phyloP scores from a whole-genome alignment of 441 rosid genomes.

The Mallotus repandus region DNA sequence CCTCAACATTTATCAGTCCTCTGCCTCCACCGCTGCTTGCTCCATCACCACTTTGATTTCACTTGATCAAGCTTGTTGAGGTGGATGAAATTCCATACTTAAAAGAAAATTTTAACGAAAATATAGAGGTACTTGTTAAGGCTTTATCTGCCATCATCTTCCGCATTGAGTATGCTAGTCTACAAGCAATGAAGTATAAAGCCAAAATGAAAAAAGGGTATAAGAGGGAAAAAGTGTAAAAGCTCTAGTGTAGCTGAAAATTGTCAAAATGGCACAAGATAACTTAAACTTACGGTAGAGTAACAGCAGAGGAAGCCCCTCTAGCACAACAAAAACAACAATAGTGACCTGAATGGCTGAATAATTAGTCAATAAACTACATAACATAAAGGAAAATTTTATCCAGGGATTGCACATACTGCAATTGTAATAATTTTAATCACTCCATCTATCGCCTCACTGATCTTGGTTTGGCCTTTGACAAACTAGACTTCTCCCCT shows the following conservation, averaged over 20 bases:
- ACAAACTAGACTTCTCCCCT: slow-evolving; percentile 57
- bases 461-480: slow-evolving; percentile 58
- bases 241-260: slow-evolving; percentile 14
- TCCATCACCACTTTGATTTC: no score
- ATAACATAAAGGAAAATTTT: slow-evolving; percentile 13
- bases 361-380: slow-evolving; percentile 29
- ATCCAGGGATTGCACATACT: slow-evolving; percentile 46
- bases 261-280: slow-evolving; percentile 12
- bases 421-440: slow-evolving; percentile 87
- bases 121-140: slow-evolving; percentile 51
- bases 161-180: slow-evolving; percentile 94
- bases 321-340: slow-evolving; percentile 98
- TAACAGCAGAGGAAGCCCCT: slow-evolving; percentile 99
- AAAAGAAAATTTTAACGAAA: slow-evolving; percentile 19
- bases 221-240: not conserved
- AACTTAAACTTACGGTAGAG: slow-evolving; percentile 74
- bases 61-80: no score
- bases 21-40: no score
- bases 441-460: slow-evolving; percentile 70
- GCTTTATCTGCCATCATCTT: slow-evolving; percentile 99
- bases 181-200: slow-evolving; percentile 29
- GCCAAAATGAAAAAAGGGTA: slow-evolving; percentile 6
- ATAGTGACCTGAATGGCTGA: slow-evolving; percentile 72
- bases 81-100: no score
- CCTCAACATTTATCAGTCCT: no score